These are phyloP conservation scores for Umbelopsis sp. DNA, from an alignment of 192 early-diverging fungal species.

Conservation along the genomic window DNA sequence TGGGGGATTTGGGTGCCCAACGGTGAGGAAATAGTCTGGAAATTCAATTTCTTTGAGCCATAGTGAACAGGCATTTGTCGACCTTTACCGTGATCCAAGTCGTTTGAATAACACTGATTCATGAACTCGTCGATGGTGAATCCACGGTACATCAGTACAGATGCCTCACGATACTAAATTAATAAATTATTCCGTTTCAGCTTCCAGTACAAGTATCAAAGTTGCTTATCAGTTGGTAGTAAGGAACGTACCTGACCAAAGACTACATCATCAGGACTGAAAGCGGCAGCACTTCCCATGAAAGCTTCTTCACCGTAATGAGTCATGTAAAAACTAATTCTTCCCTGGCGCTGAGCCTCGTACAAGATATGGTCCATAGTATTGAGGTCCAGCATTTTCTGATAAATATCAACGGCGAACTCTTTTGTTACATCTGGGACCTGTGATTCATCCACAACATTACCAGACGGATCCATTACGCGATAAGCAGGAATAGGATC, in stretches of 20 bases:
- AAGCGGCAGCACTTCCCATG: constrained; percentile 88
- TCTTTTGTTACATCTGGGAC: constrained; percentile 79
- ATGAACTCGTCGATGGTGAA: constrained; percentile 93
- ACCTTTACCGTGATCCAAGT: constrained; percentile 86
- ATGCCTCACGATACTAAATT: constrained; percentile 92
- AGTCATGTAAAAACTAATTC: constrained; percentile 99
- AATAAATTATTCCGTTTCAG: background rate
- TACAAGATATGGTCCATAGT: constrained; percentile 94
- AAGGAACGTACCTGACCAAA: constrained; percentile 75
- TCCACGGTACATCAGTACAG: constrained; percentile 91
- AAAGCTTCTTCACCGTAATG: constrained; percentile 97
- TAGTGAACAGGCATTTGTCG: constrained; percentile 99
- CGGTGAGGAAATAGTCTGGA: constrained; percentile 97
- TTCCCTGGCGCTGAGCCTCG: constrained; percentile 97
- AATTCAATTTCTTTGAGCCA: constrained; percentile 79
- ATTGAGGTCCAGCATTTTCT: constrained; percentile 88
- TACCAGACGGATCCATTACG: constrained; percentile 89
- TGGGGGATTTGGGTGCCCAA: constrained; percentile 98
- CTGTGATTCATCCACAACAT: constrained; percentile 66
- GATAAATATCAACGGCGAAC: constrained; percentile 79
- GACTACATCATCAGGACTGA: constrained; percentile 84
- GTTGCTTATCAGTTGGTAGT: background rate
- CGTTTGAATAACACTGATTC: constrained; percentile 97
- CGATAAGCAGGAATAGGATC: constrained; percentile 88
- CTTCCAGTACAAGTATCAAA: background rate